These are phyloP conservation scores for Baorangia bicolor DNA, from an alignment of 768 basidiomycete genomes.

Conservation along the genomic window DNA sequence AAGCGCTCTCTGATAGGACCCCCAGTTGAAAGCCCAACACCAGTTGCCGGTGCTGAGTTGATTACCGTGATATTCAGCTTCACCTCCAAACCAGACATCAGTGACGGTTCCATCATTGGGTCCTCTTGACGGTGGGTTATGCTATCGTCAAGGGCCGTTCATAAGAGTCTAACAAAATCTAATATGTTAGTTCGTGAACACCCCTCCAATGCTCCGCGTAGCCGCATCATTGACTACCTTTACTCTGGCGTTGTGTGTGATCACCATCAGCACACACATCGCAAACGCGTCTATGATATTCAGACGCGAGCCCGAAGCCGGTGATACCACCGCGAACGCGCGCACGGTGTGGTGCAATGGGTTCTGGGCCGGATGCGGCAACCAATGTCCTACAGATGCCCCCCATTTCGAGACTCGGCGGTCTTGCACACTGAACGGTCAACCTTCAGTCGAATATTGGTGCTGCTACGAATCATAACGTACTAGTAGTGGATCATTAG, in stretches of 20 bases:
- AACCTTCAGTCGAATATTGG: constrained; percentile 8
- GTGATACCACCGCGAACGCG: not conserved
- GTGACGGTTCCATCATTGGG: not conserved
- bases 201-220: not conserved
- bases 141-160: not conserved
- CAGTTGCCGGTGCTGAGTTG: not conserved
- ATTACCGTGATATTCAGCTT: not conserved
- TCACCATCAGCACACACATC: not conserved
- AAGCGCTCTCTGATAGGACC: not conserved
- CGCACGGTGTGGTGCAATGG: constrained; percentile 6
- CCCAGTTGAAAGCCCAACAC: not conserved
- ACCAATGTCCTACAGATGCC: not conserved
- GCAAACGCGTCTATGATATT: not conserved
- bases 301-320: not conserved
- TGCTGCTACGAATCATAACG: constrained; percentile 6
- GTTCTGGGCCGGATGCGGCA: constrained; percentile 9
- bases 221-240: not conserved
- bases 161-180: not conserved
- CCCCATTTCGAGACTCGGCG: constrained; percentile 11
- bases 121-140: not conserved
- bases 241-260: not conserved
- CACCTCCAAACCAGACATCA: not conserved
- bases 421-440: constrained; percentile 1
- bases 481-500: not conserved
- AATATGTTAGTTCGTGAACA: not conserved